These are phyloP conservation scores for Epichloe elymi DNA, from an alignment of 2,329 filamentous ascomycete species.

Conservation along the genomic window DNA sequence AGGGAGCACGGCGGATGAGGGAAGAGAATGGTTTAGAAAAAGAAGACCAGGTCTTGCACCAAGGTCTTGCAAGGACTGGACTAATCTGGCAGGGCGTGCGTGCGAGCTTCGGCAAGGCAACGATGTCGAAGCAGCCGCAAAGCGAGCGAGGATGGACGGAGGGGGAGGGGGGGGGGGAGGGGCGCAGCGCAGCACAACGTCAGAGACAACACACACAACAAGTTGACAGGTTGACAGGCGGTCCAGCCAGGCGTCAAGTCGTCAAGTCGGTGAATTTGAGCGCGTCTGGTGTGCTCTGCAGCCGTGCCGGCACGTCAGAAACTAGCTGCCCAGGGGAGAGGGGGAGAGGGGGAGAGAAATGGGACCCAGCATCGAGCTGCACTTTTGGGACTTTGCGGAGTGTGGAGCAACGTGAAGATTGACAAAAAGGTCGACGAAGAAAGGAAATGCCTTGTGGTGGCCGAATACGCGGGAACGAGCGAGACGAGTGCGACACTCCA, in stretches of 20 bases:
- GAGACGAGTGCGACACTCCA: neutral
- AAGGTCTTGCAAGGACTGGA: neutral
- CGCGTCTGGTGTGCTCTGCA: neutral
- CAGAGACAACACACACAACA: neutral
- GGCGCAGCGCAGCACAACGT: neutral
- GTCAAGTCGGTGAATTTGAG: too few relatives aligned
- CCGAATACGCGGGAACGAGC: neutral
- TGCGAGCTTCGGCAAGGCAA: slow-evolving; percentile 1
- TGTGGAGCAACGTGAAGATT: too few relatives aligned
- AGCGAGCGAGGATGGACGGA: slow-evolving; percentile 4
- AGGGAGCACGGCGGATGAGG: slow-evolving; percentile 5
- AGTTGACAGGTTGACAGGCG: neutral
- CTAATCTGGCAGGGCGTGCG: neutral
- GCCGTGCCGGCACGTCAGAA: neutral
- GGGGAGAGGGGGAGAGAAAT: neutral
- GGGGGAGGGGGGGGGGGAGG: neutral
- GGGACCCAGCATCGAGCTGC: slow-evolving; percentile 2
- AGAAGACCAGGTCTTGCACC: slow-evolving; percentile 1
- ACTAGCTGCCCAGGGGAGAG: slow-evolving; percentile 1
- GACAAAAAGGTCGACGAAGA: too few relatives aligned
- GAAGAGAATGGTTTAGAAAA: slow-evolving; percentile 7
- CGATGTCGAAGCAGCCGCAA: slow-evolving; percentile 1
- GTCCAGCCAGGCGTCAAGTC: neutral
- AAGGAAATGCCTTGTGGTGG: neutral
- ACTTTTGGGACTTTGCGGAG: neutral